These are phyloP conservation scores for Polytolypa hystricis DNA, from an alignment of 2,329 filamentous ascomycete genomes.

Conservation along the genomic window DNA sequence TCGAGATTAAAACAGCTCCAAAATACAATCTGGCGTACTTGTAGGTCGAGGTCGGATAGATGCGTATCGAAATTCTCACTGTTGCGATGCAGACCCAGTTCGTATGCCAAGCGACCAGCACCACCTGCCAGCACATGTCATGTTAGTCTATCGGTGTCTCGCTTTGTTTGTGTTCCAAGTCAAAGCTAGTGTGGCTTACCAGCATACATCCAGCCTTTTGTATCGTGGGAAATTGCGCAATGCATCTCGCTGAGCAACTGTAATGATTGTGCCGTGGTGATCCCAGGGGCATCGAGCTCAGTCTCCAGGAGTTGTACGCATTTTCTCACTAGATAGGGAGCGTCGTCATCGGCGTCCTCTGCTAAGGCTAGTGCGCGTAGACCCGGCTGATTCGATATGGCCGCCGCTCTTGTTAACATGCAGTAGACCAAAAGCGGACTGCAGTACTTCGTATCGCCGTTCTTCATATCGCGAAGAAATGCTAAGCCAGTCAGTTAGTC, in stretches of 20 bases:
- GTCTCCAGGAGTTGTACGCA: too few relatives aligned
- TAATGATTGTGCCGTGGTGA: conserved; percentile 12
- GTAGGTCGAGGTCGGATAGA: conserved; percentile 7
- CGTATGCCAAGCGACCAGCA: conserved; percentile 11
- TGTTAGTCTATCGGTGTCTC: conserved; percentile 1
- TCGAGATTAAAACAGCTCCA: conserved; percentile 13
- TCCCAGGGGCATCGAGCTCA: too few relatives aligned
- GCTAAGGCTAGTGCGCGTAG: conserved; percentile 10
- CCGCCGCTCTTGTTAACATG: conserved; percentile 10
- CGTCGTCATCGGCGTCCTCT: too few relatives aligned
- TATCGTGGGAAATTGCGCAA: conserved; percentile 11
- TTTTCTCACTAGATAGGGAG: too few relatives aligned
- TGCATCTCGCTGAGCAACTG: conserved; percentile 12
- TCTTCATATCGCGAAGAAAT: conserved; percentile 6
- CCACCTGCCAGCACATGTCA: conserved; percentile 3
- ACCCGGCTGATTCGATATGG: conserved; percentile 8
- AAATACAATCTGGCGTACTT: conserved; percentile 10
- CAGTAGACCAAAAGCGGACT: conserved; percentile 12
- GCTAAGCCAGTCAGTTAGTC: too few relatives aligned
- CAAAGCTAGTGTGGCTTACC: too few relatives aligned
- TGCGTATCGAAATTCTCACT: conserved; percentile 6
- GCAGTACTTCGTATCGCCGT: conserved; percentile 7
- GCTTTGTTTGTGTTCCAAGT: too few relatives aligned
- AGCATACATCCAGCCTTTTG: conserved; percentile 12
- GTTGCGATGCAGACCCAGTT: conserved; percentile 12